Percentiles rank a stretch among this genome's conserved stretches.
Evolutionary conservation across 164 flowering plant genomes (phyloP).

Genomic region (Amborella trichopoda): DNA sequence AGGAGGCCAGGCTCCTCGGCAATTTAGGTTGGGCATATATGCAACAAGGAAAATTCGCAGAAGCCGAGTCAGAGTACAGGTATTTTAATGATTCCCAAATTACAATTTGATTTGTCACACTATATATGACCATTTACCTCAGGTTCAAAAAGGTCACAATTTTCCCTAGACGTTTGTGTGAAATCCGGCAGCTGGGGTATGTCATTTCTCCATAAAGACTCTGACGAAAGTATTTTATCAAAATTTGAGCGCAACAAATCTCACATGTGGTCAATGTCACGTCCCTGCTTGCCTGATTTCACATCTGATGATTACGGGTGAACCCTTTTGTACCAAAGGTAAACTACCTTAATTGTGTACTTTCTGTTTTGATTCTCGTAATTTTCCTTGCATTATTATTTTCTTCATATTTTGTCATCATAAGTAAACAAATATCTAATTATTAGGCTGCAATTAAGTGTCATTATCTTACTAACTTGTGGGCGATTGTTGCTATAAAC

Average conservation of each 20-base stretch:
- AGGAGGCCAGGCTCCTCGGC: conserved; percentile 73
- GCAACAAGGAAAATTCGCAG: conserved; percentile 39
- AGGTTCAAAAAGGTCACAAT: not conserved
- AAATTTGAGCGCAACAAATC: not conserved
- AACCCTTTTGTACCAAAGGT: too few species aligned
- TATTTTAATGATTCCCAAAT: conserved; percentile 1
- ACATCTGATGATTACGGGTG: too few species aligned
- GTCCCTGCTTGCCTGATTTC: too few species aligned
- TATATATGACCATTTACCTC: not conserved
- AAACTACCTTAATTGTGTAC: too few species aligned
- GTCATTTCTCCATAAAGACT: not conserved
- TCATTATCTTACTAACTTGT: too few species aligned
- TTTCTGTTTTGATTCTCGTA: too few species aligned
- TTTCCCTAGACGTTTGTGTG: not conserved
- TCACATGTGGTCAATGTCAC: not conserved
- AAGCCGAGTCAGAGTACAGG: conserved; percentile 66
- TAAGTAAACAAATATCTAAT: too few species aligned
- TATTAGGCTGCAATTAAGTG: too few species aligned
- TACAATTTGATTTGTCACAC: not conserved
- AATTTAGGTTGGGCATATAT: conserved; percentile 90
- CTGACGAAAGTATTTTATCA: not conserved
- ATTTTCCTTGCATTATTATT: too few species aligned
- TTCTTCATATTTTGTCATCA: too few species aligned
- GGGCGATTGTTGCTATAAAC: too few species aligned
- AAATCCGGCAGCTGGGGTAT: not conserved